Base-by-base conservation (phyloP, 1,139 yeast genomes). In the Hemisphaericaspora subhashii region DNA sequence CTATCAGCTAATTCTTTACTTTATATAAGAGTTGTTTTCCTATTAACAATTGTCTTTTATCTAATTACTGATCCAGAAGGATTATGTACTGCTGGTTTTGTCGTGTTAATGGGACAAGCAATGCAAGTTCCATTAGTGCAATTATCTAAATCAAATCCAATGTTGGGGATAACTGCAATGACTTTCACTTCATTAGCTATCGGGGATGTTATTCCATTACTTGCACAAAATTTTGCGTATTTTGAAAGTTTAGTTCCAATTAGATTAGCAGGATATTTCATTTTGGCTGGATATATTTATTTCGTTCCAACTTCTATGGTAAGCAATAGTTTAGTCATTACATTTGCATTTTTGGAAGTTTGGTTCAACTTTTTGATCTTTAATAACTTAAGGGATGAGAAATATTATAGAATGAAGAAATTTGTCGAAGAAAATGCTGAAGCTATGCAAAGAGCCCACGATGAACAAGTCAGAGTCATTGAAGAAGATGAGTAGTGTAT, bases 221-320 rank as follows among this genome's bases (percentile, higher is more conserved):
- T 80, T 34, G 83, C 81, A 22, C 74, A 71, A 29, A 83, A 83
- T 46, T 42, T 62, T 20, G 61, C 61, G 12, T 81, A 77, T 57
- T 84, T 87, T 53, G 86, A 83, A 52, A 68, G 82, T 5, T 58
- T 83, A 12, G 83, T 86, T 3, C 95, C 96, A 7, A 51, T 77
- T 9, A 75, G 97, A 53, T 64, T 88, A 40, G 48, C 74, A 9
- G 48, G 72, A 4, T 81, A 72, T 54, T 86, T 89, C 53, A 55
- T 55, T 1, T 48, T 83, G 33, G 79, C 79, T 9, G 62, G 64
- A 10, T 72, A 65, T 50, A 48, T 72, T 28, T 75, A 72, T 56
- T 44, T 70, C 29, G 64, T 64, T 18, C 65, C 65, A 15, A 67
- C 70, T 39, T 58, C 72, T 12, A 61, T 65, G 26, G 39, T 83